phyloP scores from a whole-genome alignment of 768 basidiomycete genomes.

The Lactarius psammicola region DNA sequence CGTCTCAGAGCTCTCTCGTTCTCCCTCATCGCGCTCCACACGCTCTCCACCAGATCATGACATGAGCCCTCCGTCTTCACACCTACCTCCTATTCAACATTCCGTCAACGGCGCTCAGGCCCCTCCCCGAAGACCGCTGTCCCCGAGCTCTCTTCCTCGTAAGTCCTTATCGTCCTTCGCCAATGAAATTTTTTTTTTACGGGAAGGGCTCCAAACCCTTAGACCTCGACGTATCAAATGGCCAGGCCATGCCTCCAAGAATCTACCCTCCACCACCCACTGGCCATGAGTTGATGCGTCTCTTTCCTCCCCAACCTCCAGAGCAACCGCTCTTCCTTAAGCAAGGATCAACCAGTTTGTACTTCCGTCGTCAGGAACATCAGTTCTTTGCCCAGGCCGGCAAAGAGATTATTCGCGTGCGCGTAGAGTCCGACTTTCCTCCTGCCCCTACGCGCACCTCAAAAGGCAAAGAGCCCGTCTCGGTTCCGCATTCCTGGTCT shows the following conservation, averaged over 20 bases:
- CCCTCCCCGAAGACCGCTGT: conserved; percentile 26
- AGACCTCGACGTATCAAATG: conserved; percentile 66
- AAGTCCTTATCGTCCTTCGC: not conserved
- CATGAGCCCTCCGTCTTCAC: conserved; percentile 23
- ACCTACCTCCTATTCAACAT: conserved; percentile 28
- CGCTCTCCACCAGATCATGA: conserved; percentile 19
- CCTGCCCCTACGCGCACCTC: conserved; percentile 20
- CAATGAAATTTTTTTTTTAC: not conserved
- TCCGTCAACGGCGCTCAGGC: conserved; percentile 12
- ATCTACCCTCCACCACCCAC: conserved; percentile 76
- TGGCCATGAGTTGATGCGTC: conserved; percentile 81
- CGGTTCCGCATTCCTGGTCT: conserved; percentile 16
- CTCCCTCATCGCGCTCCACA: conserved; percentile 24
- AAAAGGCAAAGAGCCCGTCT: conserved; percentile 26
- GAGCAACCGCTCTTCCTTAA: conserved; percentile 50
- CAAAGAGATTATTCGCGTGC: conserved; percentile 72
- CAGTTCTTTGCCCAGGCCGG: conserved; percentile 80
- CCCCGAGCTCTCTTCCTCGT: conserved; percentile 29
- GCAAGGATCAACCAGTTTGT: conserved; percentile 66
- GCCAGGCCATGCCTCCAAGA: conserved; percentile 47
- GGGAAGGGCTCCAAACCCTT: not conserved
- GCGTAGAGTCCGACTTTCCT: conserved; percentile 63
- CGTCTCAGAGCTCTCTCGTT: conserved; percentile 26
- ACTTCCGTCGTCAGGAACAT: conserved; percentile 73
- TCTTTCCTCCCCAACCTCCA: conserved; percentile 74